phyloP scores from a whole-genome alignment of 2,329 filamentous ascomycete genomes.

The Chrysoporthe austroafricana region DNA sequence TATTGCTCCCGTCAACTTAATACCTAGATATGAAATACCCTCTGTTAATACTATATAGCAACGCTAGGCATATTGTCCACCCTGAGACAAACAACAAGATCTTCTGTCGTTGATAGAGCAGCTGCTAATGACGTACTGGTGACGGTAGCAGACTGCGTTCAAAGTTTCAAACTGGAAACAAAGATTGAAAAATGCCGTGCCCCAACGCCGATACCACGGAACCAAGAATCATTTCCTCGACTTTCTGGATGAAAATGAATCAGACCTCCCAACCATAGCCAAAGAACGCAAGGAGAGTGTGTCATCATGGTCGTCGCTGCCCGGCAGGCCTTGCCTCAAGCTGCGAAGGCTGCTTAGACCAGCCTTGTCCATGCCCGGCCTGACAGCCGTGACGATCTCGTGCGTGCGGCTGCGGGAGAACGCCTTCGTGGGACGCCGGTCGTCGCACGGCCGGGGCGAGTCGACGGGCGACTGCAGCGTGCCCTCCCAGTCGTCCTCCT shows the following conservation, averaged over 20 bases:
- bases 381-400: slow-evolving; percentile 19
- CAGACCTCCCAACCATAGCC: slow-evolving; percentile 27
- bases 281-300: slow-evolving; percentile 24
- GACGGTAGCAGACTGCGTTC: too few species aligned
- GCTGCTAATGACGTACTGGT: too few species aligned
- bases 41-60: too few species aligned
- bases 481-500: slow-evolving; percentile 23
- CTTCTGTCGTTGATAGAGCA: too few species aligned
- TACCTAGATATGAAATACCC: too few species aligned
- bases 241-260: slow-evolving; percentile 19
- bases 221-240: slow-evolving; percentile 18
- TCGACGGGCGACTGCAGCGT: slow-evolving; percentile 6
- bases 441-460: slow-evolving; percentile 11
- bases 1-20: too few species aligned
- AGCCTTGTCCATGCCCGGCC: slow-evolving; percentile 27
- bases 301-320: slow-evolving; percentile 26
- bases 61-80: too few species aligned
- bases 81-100: too few species aligned
- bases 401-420: slow-evolving; percentile 13
- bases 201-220: background rate
- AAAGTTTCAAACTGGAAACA: background rate
- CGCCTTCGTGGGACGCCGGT: slow-evolving; percentile 11
- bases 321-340: slow-evolving; percentile 21
- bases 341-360: slow-evolving; percentile 25
- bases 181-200: background rate